Conservation (phyloP, 768 basidiomycete genomes). For the Pleurotus tuoliensis region DNA sequence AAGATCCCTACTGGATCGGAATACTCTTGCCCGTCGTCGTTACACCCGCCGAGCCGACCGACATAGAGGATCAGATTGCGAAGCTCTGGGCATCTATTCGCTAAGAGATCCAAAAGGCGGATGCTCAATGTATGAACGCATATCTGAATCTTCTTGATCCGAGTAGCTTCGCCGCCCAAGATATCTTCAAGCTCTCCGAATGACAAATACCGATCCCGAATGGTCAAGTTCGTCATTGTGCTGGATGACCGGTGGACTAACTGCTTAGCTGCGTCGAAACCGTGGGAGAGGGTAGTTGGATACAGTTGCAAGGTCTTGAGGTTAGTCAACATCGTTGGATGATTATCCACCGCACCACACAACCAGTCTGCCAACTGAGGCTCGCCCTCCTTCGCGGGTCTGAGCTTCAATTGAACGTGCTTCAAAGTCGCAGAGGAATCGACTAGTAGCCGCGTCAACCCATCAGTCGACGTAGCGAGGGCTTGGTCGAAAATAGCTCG, state of each 20-base stretch:
- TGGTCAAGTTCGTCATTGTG: slow-evolving; percentile 28
- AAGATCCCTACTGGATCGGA: slow-evolving; percentile 7
- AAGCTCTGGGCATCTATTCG: slow-evolving; percentile 25
- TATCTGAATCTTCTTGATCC: slow-evolving; percentile 26
- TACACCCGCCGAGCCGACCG: slow-evolving; percentile 16
- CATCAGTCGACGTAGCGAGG: slow-evolving; percentile 29
- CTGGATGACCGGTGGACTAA: slow-evolving; percentile 27
- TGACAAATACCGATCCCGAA: slow-evolving; percentile 38
- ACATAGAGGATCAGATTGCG: slow-evolving; percentile 26
- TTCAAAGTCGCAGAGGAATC: slow-evolving; percentile 26
- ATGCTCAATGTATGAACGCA: slow-evolving; percentile 29
- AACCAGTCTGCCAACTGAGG: slow-evolving; percentile 33
- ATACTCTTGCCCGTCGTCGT: slow-evolving; percentile 9
- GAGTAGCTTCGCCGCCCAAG: slow-evolving; percentile 17
- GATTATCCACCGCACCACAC: slow-evolving; percentile 20
- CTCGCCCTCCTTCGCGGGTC: slow-evolving; percentile 29
- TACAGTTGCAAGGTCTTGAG: slow-evolving; percentile 36
- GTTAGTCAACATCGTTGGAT: slow-evolving; percentile 21
- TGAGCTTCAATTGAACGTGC: slow-evolving; percentile 34
- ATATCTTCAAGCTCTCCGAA: slow-evolving; percentile 25
- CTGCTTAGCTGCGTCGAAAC: slow-evolving; percentile 29
- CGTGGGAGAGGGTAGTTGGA: slow-evolving; percentile 30
- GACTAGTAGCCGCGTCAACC: slow-evolving; percentile 29
- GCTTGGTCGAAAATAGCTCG: slow-evolving; percentile 37
- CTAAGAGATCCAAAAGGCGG: slow-evolving; percentile 29